A percentile compares a stretch with the other conserved stretches of the same genome.
Evolutionary conservation across 2,329 filamentous ascomycete species (phyloP).

Genomic region (Trichophyton simii): DNA sequence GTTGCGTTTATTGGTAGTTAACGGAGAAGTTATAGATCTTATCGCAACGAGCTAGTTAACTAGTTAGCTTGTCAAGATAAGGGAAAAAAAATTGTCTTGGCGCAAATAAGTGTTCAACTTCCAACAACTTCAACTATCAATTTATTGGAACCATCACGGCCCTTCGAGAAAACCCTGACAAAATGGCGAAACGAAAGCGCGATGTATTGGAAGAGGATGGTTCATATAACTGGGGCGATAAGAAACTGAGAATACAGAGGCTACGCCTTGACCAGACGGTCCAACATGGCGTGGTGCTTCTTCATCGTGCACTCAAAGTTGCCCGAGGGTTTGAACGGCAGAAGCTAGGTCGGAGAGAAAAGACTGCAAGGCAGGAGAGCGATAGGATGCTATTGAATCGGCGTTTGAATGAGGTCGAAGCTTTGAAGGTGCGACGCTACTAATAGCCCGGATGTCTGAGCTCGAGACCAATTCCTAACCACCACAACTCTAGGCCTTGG

Average conservation of each 20-base stretch:
- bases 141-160: not conserved
- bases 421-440: constrained; percentile 39
- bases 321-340: constrained; percentile 51
- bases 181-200: constrained; percentile 31
- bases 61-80: no score
- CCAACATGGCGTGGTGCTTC: constrained; percentile 37
- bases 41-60: no score
- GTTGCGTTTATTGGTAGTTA: no score
- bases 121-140: not conserved
- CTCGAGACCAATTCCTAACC: not conserved
- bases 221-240: constrained; percentile 15
- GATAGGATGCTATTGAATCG: constrained; percentile 32
- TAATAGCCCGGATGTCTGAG: no score
- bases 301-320: constrained; percentile 44
- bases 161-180: not conserved
- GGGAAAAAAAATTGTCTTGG: not conserved
- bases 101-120: not conserved
- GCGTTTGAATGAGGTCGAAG: constrained; percentile 43
- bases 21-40: no score
- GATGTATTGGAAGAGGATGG: constrained; percentile 19
- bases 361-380: constrained; percentile 38
- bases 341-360: constrained; percentile 48
- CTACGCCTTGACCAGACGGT: constrained; percentile 36
- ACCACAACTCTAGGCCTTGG: constrained; percentile 32
- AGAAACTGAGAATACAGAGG: constrained; percentile 23